Evolutionary conservation across 2,329 filamentous ascomycete species (phyloP), one percentile per base, ranked within the genome.

Genomic region (Tolypocladium nubicola): DNA sequence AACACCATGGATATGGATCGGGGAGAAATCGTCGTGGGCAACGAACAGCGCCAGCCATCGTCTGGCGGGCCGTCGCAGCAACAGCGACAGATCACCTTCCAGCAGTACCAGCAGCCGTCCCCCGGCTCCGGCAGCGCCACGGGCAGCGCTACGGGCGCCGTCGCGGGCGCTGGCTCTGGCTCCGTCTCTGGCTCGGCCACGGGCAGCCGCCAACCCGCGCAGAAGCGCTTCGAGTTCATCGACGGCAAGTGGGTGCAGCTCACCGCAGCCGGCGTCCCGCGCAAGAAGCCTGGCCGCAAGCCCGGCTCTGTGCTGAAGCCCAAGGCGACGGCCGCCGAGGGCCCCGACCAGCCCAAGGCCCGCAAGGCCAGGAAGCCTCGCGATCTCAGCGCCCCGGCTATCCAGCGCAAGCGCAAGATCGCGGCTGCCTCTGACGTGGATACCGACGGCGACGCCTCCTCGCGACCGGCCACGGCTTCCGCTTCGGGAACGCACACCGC

Each of bases 241-340:
- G 68, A 77, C 61, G 67, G 75, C 61, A 62, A 73, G 64, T 70
- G 70, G 62, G 76, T 79, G 35, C 76, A 75, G 60, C 70, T 84
- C 55, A 84, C 81, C 0, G 81, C 81, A 33, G 81, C 81, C 55
- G 82, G 82, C 13, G 66, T 82, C 8, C 81, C 82, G 0, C 73
- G 83, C 5, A 85, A 85, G 71, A 87, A 86, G 71, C 82, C 83
- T 23, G 83, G 83, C 26, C 79, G 84, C 54, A 87, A 87, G 66
- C 82, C 84, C 65, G 87, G 79, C 66, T 81, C 74, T 59, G 78
- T 72, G 56, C 69, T 78, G 53, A 80, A 79, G 64, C 69, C 71
- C 58, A 76, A 74, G 67, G 66, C 52, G 16, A 14, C 52, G 19
- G 7, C 66, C 56, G 67, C 70, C 55, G 70, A 73, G 58, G 73